phyloP scores from a whole-genome alignment of 2,329 filamentous ascomycete genomes.

The Cryphonectria parasitica region DNA sequence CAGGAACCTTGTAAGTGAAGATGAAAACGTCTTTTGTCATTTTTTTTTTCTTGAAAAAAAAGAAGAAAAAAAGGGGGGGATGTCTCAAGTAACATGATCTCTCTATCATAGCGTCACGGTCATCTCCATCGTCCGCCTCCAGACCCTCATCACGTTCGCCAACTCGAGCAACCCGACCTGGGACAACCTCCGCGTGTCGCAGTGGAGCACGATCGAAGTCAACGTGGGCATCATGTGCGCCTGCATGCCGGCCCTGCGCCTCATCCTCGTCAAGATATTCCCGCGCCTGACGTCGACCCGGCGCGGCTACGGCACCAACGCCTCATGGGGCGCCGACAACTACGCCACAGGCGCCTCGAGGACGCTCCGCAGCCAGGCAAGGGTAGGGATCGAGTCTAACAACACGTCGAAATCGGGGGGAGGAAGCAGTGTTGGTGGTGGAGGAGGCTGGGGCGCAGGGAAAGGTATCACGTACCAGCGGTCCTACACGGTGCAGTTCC shows the following conservation, averaged over 20 bases:
- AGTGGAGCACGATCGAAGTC: constrained; percentile 42
- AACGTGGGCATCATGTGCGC: constrained; percentile 41
- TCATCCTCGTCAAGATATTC: constrained; percentile 37
- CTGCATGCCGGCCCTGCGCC: constrained; percentile 39
- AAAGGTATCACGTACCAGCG: constrained; percentile 29
- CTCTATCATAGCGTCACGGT: constrained; percentile 38
- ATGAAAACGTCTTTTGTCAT: not conserved
- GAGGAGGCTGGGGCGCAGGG: not conserved
- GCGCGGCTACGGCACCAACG: constrained; percentile 20
- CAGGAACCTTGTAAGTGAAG: constrained; percentile 43
- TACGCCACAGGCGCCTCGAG: constrained; percentile 9
- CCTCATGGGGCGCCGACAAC: constrained; percentile 6
- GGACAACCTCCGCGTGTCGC: constrained; percentile 37
- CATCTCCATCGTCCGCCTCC: constrained; percentile 39
- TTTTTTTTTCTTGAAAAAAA: too few species aligned
- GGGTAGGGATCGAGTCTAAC: not conserved
- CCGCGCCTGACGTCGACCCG: constrained; percentile 29
- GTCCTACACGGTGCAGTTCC: constrained; percentile 30
- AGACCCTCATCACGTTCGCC: constrained; percentile 37
- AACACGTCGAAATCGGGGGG: not conserved
- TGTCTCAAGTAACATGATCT: constrained; percentile 3
- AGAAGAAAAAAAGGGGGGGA: not conserved
- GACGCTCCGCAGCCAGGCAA: constrained; percentile 6
- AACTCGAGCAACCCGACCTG: constrained; percentile 39
- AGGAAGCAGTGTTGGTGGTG: not conserved